phyloP scores from a whole-genome alignment of 305 asterid genomes.

The Stenogyne calaminthoides region DNA sequence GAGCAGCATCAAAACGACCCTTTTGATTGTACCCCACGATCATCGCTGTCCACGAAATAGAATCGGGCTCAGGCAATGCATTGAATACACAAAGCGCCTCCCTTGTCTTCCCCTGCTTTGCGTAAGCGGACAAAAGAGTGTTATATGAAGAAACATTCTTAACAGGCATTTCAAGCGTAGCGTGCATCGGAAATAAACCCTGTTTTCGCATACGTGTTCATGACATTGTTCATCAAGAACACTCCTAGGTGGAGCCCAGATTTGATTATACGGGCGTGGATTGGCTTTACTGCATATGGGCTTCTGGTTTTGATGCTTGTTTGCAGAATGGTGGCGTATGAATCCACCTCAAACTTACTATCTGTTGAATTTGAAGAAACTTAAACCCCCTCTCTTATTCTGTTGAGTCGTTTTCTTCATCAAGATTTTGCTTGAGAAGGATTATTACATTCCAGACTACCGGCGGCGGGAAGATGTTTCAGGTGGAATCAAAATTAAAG shows the following conservation, averaged over 20 bases:
- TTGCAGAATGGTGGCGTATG: constrained; percentile 63
- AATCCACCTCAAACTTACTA: constrained; percentile 35
- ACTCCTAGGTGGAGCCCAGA: constrained; percentile 62
- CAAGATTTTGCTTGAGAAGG: not conserved
- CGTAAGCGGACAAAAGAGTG: constrained; percentile 73
- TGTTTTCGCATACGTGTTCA: constrained; percentile 66
- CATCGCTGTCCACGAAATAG: constrained; percentile 86
- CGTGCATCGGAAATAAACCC: constrained; percentile 60
- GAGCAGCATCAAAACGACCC: constrained; percentile 51
- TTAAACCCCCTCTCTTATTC: not conserved
- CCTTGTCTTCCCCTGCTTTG: constrained; percentile 53
- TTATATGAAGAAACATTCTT: constrained; percentile 72
- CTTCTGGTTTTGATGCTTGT: constrained; percentile 52
- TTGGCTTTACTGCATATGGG: constrained; percentile 43
- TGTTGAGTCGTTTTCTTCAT: constrained; percentile 13
- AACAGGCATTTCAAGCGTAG: constrained; percentile 57
- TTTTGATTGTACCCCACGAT: constrained; percentile 66
- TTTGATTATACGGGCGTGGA: constrained; percentile 63
- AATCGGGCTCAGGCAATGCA: constrained; percentile 59
- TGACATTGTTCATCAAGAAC: constrained; percentile 63
- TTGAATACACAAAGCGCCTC: constrained; percentile 60
- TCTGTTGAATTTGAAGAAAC: constrained; percentile 10
- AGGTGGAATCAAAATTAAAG: not conserved
- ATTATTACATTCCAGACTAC: not conserved
- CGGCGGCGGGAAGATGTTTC: constrained; percentile 14